Conservation (phyloP, 2,329 filamentous ascomycete genomes). For the Cryphonectria radicalis region DNA sequence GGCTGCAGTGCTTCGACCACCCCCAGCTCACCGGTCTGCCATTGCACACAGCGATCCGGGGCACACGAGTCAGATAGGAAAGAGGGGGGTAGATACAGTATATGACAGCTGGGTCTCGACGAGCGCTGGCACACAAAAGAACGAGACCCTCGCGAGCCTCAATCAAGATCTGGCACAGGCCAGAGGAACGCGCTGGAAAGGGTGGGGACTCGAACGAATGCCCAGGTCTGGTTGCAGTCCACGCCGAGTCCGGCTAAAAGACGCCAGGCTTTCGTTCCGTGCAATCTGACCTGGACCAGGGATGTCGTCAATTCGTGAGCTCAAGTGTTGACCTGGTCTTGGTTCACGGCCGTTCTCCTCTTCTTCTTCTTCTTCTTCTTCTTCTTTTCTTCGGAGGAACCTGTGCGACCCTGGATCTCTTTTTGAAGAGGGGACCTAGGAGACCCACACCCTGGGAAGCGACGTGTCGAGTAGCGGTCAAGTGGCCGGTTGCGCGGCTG, state of each 20-base stretch:
- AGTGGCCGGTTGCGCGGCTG: not conserved
- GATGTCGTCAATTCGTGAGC: not conserved
- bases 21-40: constrained; percentile 26
- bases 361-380: not conserved
- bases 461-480: constrained; percentile 15
- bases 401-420: constrained; percentile 1
- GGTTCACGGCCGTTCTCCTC: not conserved
- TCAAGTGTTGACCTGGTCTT: not conserved
- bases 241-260: constrained; percentile 13
- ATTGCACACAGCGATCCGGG: constrained; percentile 13
- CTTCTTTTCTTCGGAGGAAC: not conserved
- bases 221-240: constrained; percentile 17
- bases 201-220: constrained; percentile 21
- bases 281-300: constrained; percentile 5
- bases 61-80: constrained; percentile 21
- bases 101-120: constrained; percentile 10
- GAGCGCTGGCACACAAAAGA: constrained; percentile 12
- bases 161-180: constrained; percentile 18
- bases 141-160: constrained; percentile 6
- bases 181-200: constrained; percentile 11
- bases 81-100: constrained; percentile 31
- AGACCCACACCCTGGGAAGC: not conserved
- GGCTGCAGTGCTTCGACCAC: constrained; percentile 14
- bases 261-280: constrained; percentile 11
- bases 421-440: not conserved